Evolutionary conservation across 73 alveolate species (phyloP), one percentile per base, ranked within the genome.

Genomic region (Stentor roeselii): DNA sequence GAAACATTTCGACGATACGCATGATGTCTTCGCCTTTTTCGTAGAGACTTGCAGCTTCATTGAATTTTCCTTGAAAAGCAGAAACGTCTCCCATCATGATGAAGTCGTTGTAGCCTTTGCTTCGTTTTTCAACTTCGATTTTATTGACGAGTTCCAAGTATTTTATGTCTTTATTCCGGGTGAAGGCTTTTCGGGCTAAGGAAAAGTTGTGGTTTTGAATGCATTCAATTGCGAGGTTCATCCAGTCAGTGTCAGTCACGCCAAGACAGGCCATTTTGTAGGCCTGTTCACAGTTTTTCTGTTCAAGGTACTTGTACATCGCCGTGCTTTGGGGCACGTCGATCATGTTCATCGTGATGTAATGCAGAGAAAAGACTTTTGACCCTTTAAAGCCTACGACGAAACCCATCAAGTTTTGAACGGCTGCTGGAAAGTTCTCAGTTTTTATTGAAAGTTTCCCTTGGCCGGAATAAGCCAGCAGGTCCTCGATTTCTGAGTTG

Each of bases 341-440:
- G 60, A 95, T 93, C 3, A 96, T 87, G 83, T 91, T 90, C 95
- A 95, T 94, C 27, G 90, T 78, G 39, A 88, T 90, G 76, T 88
- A 76, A 84, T 94, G 97, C 75, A 97, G 90, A 41, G 98, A 91
- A 87, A 95, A 97, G 78, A 97, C 96, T 91, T 97, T 97, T 59
- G 98, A 91, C 59, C 99, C 99, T 76, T 96, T 95, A 84, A 97
- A 97, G 36, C 99, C 99, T 39, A 97, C 98, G n/a, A 97, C 98
- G 75, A 89, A 94, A 36, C 99, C 93, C 42, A 77, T 86, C 34
- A 88, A 61, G 75, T 89, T 87, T 60, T 89, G 91, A 78, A 59
- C 87, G 82, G 83, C 86, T 88, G 97, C 86, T 67, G 91, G 84
- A 94, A 91, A 60, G 96, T 95, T 32, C 97, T 97, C 93, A 4